Evolutionary conservation across 306 rosid species (phyloP).

Genomic region (Nissolia schottii): DNA sequence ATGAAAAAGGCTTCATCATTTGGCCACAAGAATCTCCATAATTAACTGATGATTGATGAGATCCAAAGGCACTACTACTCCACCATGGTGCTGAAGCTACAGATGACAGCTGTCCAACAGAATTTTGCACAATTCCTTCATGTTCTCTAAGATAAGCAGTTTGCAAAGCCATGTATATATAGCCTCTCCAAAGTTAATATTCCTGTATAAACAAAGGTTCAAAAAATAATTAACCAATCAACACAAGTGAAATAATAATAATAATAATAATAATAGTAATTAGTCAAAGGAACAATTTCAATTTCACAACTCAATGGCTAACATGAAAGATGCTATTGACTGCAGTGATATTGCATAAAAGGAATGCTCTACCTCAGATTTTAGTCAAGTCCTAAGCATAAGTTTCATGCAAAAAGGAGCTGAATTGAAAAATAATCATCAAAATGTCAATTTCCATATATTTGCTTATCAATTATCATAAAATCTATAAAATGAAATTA

Average conservation of each 20-base stretch:
- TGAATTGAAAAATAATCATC: background rate
- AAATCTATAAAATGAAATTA: background rate
- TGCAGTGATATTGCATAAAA: no score
- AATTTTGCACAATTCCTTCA: constrained; percentile 44
- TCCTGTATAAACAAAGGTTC: constrained; percentile 31
- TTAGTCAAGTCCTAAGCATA: background rate
- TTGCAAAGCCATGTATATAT: constrained; percentile 55
- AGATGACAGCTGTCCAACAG: constrained; percentile 53
- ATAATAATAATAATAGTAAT: background rate
- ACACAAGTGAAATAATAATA: background rate
- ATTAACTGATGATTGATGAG: constrained; percentile 38
- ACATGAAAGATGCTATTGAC: no score
- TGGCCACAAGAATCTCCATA: constrained; percentile 48
- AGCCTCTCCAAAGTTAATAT: background rate
- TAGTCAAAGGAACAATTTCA: background rate
- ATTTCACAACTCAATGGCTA: background rate
- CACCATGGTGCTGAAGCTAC: constrained; percentile 49
- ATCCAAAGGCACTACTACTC: constrained; percentile 50
- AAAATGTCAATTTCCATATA: background rate
- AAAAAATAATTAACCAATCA: background rate
- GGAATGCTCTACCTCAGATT: background rate
- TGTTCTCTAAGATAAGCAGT: constrained; percentile 53
- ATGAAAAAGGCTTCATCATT: constrained; percentile 46
- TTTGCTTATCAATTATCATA: background rate
- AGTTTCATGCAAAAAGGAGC: background rate